A percentile compares a stretch with the other conserved stretches of the same genome.
phyloP scores from a whole-genome alignment of 2,329 filamentous ascomycete genomes.

The Fusarium buxicola region DNA sequence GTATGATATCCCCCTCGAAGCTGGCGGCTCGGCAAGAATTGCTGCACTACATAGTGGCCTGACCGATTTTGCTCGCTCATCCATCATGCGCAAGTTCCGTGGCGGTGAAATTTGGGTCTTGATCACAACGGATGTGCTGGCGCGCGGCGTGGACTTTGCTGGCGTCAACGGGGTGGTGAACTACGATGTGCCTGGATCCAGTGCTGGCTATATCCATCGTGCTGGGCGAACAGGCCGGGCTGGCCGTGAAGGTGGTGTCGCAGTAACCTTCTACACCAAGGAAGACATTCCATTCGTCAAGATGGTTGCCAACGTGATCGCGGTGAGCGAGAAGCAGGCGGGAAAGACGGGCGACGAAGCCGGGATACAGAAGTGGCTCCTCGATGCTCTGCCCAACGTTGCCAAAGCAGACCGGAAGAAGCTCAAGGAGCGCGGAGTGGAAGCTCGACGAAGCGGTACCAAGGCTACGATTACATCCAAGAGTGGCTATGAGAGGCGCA shows the following conservation, averaged over 20 bases:
- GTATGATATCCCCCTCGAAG: constrained; percentile 92
- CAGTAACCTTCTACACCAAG: constrained; percentile 94
- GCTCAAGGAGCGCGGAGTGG: constrained; percentile 84
- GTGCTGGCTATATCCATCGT: constrained; percentile 91
- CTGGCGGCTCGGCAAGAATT: constrained; percentile 85
- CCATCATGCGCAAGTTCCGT: constrained; percentile 90
- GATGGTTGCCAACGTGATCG: constrained; percentile 92
- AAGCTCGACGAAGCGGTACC: constrained; percentile 67
- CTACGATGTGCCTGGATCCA: constrained; percentile 94
- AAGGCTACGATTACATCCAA: constrained; percentile 81
- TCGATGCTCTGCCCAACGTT: constrained; percentile 86
- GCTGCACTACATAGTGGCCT: constrained; percentile 92
- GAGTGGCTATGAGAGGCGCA: constrained; percentile 78
- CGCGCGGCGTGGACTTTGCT: constrained; percentile 92
- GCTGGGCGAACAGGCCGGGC: constrained; percentile 92
- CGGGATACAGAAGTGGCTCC: constrained; percentile 83
- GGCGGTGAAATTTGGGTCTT: constrained; percentile 95
- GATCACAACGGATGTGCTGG: constrained; percentile 93
- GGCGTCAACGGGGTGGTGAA: constrained; percentile 97
- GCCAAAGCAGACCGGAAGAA: constrained; percentile 86
- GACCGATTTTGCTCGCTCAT: constrained; percentile 77
- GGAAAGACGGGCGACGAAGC: constrained; percentile 64
- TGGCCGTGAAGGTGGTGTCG: constrained; percentile 86
- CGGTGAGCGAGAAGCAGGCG: constrained; percentile 80
- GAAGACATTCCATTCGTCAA: constrained; percentile 92